Evolutionary conservation across 495 filamentous ascomycete species (phyloP).

Genomic region (Hypoxylon lenormandii): DNA sequence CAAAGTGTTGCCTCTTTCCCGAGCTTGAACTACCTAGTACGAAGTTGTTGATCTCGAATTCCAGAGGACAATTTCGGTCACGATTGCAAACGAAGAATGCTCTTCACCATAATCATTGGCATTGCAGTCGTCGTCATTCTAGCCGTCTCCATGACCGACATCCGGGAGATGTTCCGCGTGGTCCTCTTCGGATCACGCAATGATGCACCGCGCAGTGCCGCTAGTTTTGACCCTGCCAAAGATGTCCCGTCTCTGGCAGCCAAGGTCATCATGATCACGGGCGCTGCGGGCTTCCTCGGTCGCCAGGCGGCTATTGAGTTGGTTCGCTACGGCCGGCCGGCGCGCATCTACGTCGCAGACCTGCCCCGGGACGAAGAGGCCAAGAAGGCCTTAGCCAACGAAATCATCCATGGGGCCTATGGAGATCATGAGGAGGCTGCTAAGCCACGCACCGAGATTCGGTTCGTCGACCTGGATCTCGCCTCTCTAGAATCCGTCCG

Average conservation of each 20-base stretch:
- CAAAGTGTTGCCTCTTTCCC: too few species aligned
- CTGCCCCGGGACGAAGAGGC: slow-evolving; percentile 5
- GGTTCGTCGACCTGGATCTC: slow-evolving; percentile 38
- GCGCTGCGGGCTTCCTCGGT: slow-evolving; percentile 57
- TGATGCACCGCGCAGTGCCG: background rate
- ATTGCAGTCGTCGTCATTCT: background rate
- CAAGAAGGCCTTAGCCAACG: slow-evolving; percentile 30
- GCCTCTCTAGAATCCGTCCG: slow-evolving; percentile 34
- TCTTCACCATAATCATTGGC: background rate
- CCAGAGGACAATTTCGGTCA: too few species aligned
- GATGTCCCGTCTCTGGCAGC: slow-evolving; percentile 47
- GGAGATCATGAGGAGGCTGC: background rate
- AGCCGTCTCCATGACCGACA: slow-evolving; percentile 2
- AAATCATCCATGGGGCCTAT: slow-evolving; percentile 17
- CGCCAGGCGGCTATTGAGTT: slow-evolving; percentile 46
- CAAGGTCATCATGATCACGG: slow-evolving; percentile 57
- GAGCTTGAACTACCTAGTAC: too few species aligned
- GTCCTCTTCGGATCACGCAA: slow-evolving; percentile 22
- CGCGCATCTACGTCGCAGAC: slow-evolving; percentile 48
- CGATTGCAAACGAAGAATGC: background rate
- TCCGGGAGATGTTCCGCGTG: slow-evolving; percentile 13
- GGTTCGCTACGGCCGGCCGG: slow-evolving; percentile 41
- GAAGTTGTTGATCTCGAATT: too few species aligned
- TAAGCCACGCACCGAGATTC: slow-evolving; percentile 15
- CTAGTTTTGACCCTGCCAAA: slow-evolving; percentile 42